Base-by-base conservation (phyloP, 192 early-diverging fungal genomes). In the Backusella sp. region DNA sequence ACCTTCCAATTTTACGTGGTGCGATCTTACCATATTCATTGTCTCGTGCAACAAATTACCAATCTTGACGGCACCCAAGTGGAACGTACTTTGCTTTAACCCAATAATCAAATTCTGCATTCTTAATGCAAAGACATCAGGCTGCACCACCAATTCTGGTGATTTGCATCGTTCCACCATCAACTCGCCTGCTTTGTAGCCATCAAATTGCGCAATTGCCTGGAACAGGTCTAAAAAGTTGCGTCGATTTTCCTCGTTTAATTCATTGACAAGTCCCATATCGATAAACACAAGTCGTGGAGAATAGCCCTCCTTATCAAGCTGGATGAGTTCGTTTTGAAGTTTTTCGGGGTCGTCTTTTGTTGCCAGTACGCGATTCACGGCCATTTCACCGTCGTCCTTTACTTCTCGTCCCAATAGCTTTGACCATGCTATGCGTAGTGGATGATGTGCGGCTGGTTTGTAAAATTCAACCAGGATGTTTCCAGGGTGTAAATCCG, bases 401-500 rank as follows among this genome's bases (percentile, higher is more conserved):
- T 79, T 73, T 35, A 80, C 23, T 32, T 72, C 66, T 71, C 74
- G 56, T 41, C 75, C 77, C 19, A 46, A 70, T 26, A 76, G 74
- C 41, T 62, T 81, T 34, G 30, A 42, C 79, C 68, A 87, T 35
- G 76, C 76, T 21, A 80, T 83, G 75, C 79, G 88, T 77, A 91
- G 82, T 53, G 72, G 87, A 34, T 83, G 84, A 66, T 84, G 85
- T 26, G 83, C 82, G 26, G 84, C 82, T 3, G 91, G 91, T 77
- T 88, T 91, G 52, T 84, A 85, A 75, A 97, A 96, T 12, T 89
- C 89, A 1, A 99, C 88, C 77, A 95, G 81, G 59, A 98, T 97
- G 76, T 99, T 99, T 39, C 95, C 97, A 19, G 96, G 96, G 69
- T 99, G 97, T 72, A 98, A 75, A 80, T 98, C 97, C 5, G 95